Base-by-base conservation (phyloP, 352 stramenopile species). In the Globisporangium spinosum region DNA sequence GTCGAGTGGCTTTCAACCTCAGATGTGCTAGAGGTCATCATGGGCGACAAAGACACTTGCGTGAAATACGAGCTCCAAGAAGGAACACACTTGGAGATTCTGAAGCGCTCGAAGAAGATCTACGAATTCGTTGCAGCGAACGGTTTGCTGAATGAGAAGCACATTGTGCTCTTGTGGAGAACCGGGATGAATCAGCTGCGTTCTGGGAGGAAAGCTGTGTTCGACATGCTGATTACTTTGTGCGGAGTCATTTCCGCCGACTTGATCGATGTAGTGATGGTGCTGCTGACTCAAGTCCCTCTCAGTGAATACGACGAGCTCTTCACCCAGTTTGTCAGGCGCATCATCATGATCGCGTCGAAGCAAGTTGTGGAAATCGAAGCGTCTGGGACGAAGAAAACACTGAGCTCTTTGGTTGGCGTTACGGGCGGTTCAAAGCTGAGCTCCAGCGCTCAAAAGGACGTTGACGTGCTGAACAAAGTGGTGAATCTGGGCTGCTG, bases 1-100 rank as follows among this genome's bases (percentile, higher is more conserved):
- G 78, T 85, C n/a, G 81, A 94, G 55, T 96, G 89, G 89, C 68
- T 96, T 17, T 72, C 77, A 7, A 74, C 74, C n/a, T 93, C 85
- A 3, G 80, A 93, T 29, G 82, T 96, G 3, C 64, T 94, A 7
- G 87, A 96, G 69, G 84, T 96, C 32, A 85, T 96, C 22, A 70
- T 95, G 25, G 89, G 89, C 1, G 82, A 96, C 58, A 74, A 73
- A 53, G 80, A 90, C 45, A 74, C 71, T 10, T 91, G 88, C 60
- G 55, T 67, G 13, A 89, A 90, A 70, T 92, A 93, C 47, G 79
- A 68, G 13, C 73, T 96, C 38, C 85, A 87, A 69, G 85, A 90
- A 67, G 84, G 87, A 8, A 84, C 84, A 6, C 89, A 96, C 68
- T 57, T 96, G 58, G 89, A 96, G 67, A 78, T 96, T 10, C 69